Conservation (phyloP, 345 rosid species). For the Citrus inodora region DNA sequence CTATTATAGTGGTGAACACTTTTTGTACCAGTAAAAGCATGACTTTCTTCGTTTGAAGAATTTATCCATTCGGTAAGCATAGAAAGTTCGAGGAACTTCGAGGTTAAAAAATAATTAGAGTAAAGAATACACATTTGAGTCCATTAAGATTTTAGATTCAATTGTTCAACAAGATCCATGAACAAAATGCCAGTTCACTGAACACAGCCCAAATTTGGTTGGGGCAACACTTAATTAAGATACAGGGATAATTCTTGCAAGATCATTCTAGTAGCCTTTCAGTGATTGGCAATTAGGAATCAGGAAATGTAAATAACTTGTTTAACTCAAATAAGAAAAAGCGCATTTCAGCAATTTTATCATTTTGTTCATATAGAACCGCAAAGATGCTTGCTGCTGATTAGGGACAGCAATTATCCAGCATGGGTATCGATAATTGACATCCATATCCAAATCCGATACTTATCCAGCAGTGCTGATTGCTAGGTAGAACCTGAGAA, state of each 20-base stretch:
- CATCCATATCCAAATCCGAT: no score
- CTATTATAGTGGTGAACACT: background rate
- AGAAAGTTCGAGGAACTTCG: background rate
- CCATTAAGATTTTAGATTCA: background rate
- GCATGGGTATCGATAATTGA: no score
- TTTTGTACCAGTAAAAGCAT: background rate
- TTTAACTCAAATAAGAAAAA: background rate
- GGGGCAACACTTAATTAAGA: background rate
- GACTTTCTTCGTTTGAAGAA: background rate
- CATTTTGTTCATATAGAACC: background rate
- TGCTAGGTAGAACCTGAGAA: background rate
- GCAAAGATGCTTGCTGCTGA: background rate
- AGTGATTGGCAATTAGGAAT: background rate
- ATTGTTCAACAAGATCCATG: conserved; percentile 5
- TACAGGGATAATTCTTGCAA: background rate
- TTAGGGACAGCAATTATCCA: no score
- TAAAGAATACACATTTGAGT: background rate
- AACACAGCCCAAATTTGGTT: background rate
- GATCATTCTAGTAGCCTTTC: background rate
- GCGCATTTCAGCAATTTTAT: background rate
- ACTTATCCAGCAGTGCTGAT: background rate
- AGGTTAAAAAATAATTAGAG: background rate
- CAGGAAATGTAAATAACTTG: background rate
- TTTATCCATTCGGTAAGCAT: background rate
- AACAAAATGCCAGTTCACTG: background rate